These are phyloP conservation scores for Taiozyma sp. DNA, from an alignment of 1,139 yeast species.

Conservation along the genomic window DNA sequence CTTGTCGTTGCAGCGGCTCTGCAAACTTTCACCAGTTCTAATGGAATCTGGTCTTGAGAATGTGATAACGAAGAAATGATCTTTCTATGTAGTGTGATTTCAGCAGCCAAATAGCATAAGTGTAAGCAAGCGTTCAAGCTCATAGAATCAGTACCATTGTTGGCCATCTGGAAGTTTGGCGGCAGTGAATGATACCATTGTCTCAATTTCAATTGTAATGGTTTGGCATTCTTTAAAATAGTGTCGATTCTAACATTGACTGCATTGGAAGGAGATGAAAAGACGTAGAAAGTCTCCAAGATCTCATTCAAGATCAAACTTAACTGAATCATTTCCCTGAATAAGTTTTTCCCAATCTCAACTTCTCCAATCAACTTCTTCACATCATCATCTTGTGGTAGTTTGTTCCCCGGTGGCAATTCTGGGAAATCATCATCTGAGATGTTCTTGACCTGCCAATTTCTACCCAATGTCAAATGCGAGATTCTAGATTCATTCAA, in stretches of 20 bases:
- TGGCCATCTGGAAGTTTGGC: conserved; percentile 48
- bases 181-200: conserved; percentile 87
- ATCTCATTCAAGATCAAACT: conserved; percentile 71
- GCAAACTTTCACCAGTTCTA: conserved; percentile 63
- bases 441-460: conserved; percentile 64
- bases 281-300: conserved; percentile 62
- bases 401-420: conserved; percentile 24
- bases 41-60: conserved; percentile 41
- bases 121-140: conserved; percentile 74
- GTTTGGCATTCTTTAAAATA: conserved; percentile 73
- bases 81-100: conserved; percentile 75
- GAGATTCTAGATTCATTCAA: conserved; percentile 76
- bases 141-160: conserved; percentile 7
- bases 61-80: conserved; percentile 37
- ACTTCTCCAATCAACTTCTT: conserved; percentile 43
- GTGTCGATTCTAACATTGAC: conserved; percentile 42
- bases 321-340: conserved; percentile 62
- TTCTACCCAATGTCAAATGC: conserved; percentile 54
- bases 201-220: conserved; percentile 70
- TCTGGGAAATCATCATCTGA: conserved; percentile 74
- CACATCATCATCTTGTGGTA: conserved; percentile 14
- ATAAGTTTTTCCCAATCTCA: conserved; percentile 65
- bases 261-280: conserved; percentile 52
- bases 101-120: conserved; percentile 82
- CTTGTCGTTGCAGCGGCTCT: conserved; percentile 81